Conservation (phyloP, 192 early-diverging fungal species). For the Ambispora gerdemannii region DNA sequence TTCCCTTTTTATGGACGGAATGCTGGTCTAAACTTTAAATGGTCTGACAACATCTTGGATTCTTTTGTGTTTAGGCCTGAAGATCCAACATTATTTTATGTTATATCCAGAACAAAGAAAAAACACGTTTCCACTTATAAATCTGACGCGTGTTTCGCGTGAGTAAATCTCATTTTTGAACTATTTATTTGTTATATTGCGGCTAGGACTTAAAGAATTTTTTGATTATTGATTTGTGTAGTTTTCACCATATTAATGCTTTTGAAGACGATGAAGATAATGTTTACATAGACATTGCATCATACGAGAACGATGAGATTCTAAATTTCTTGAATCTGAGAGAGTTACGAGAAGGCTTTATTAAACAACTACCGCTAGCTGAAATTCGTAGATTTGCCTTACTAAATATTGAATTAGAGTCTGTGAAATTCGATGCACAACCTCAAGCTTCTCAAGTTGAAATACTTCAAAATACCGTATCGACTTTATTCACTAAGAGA, state of each 20-base stretch:
- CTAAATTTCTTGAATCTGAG: slow-evolving; percentile 57
- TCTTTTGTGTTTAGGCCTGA: slow-evolving; percentile 60
- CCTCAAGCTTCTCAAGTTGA: slow-evolving; percentile 2
- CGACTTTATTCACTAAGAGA: neutral
- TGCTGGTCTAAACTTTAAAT: slow-evolving; percentile 64
- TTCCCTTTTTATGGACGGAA: slow-evolving; percentile 61
- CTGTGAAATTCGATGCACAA: slow-evolving; percentile 48
- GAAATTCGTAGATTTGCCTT: slow-evolving; percentile 64
- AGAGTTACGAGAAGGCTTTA: slow-evolving; percentile 44
- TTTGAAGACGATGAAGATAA: slow-evolving; percentile 63
- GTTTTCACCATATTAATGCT: slow-evolving; percentile 74
- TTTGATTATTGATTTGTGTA: slow-evolving; percentile 18
- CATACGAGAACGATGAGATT: slow-evolving; percentile 61
- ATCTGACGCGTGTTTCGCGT: slow-evolving; percentile 60
- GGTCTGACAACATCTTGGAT: slow-evolving; percentile 69
- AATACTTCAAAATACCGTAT: slow-evolving; percentile 2
- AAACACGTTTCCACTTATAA: slow-evolving; percentile 67
- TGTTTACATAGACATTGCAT: slow-evolving; percentile 59
- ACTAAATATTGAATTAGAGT: slow-evolving; percentile 56
- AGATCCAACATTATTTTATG: slow-evolving; percentile 64
- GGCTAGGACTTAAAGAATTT: no score
- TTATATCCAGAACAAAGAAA: slow-evolving; percentile 67
- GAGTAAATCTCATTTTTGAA: slow-evolving; percentile 28
- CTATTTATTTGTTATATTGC: neutral
- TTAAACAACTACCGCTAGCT: slow-evolving; percentile 46